These are phyloP conservation scores for Sporopachydermia lactativora DNA, from an alignment of 805 yeast genomes.

Conservation along the genomic window DNA sequence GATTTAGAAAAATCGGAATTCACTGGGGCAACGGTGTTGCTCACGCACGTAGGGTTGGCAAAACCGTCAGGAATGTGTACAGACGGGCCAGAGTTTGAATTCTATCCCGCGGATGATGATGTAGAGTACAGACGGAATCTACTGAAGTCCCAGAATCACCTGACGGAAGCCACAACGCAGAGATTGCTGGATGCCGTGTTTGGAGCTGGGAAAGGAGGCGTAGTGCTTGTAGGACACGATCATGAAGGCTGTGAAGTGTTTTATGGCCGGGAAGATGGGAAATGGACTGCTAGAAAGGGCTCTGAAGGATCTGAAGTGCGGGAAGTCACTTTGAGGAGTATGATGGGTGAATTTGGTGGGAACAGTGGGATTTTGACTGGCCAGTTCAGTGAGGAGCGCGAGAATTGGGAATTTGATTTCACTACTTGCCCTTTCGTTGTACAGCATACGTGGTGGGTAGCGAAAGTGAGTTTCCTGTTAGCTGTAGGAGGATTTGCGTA, in stretches of 20 bases:
- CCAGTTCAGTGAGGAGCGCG: slow-evolving; percentile 29
- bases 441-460: slow-evolving; percentile 95
- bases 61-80: slow-evolving; percentile 71
- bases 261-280: slow-evolving; percentile 32
- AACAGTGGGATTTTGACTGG: slow-evolving; percentile 80
- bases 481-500: not conserved
- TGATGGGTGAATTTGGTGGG: slow-evolving; percentile 96
- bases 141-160: slow-evolving; percentile 76
- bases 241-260: slow-evolving; percentile 82
- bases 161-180: slow-evolving; percentile 52
- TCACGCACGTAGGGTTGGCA: slow-evolving; percentile 84
- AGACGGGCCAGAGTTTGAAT: slow-evolving; percentile 70
- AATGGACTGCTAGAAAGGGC: slow-evolving; percentile 51
- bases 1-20: slow-evolving; percentile 40
- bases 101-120: slow-evolving; percentile 39
- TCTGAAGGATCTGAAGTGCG: slow-evolving; percentile 25
- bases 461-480: slow-evolving; percentile 30
- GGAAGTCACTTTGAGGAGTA: slow-evolving; percentile 78
- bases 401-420: slow-evolving; percentile 54
- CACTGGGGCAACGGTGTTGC: slow-evolving; percentile 64
- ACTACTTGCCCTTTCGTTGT: slow-evolving; percentile 66
- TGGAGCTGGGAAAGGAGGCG: slow-evolving; percentile 44
- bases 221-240: slow-evolving; percentile 88
- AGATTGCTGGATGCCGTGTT: slow-evolving; percentile 61
- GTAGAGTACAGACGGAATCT: slow-evolving; percentile 30